Conservation (phyloP, 352 stramenopile species). For the Pythium angustatum region DNA sequence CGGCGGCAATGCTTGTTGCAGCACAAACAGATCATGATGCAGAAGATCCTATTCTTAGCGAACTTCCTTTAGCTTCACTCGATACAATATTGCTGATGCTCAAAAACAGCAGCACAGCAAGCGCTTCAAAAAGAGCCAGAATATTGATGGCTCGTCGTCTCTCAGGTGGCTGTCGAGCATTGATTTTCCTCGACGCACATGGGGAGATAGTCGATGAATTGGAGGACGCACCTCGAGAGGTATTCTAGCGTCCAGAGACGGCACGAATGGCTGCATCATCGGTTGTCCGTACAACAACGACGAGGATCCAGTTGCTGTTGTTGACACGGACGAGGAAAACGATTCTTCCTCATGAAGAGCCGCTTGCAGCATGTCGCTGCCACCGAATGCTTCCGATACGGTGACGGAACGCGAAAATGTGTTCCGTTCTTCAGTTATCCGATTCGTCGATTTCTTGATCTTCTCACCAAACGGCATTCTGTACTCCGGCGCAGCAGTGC, state of each 20-base stretch:
- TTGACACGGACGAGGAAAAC: constrained; percentile 25
- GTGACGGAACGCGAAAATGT: constrained; percentile 81
- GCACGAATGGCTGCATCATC: constrained; percentile 27
- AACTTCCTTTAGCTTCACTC: not conserved
- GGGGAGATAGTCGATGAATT: constrained; percentile 12
- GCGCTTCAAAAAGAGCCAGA: constrained; percentile 33
- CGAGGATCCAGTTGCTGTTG: constrained; percentile 35
- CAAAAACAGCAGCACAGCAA: constrained; percentile 40
- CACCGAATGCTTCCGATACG: constrained; percentile 73
- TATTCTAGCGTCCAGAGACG: constrained; percentile 13
- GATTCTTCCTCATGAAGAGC: constrained; percentile 23
- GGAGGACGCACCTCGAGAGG: constrained; percentile 4
- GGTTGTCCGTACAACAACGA: constrained; percentile 32
- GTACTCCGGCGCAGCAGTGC: constrained; percentile 77
- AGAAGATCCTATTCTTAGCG: constrained; percentile 19
- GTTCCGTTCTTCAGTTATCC: constrained; percentile 81
- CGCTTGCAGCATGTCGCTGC: constrained; percentile 29
- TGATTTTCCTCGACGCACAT: constrained; percentile 20
- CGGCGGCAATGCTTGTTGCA: not conserved
- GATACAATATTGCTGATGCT: not conserved
- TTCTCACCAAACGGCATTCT: constrained; percentile 72
- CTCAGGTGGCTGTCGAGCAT: not conserved
- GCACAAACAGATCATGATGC: not conserved
- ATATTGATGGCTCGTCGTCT: constrained; percentile 15
- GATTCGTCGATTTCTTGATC: constrained; percentile 84